phyloP scores from a whole-genome alignment of 2,329 filamentous ascomycete species.

The Epichloe bromicola region DNA sequence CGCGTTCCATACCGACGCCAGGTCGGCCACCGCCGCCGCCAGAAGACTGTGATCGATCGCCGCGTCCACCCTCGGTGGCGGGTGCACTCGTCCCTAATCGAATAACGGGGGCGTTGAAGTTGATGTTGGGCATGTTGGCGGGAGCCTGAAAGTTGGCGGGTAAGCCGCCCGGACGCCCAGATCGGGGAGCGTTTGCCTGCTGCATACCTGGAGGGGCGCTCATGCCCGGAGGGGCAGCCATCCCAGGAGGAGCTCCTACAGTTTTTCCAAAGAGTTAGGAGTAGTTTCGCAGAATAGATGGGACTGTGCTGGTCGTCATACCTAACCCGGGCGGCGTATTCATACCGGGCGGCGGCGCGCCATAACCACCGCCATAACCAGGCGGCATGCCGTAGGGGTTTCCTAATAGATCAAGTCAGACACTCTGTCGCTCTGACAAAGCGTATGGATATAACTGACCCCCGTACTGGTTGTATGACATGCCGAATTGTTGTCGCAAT shows the following conservation, averaged over 20 bases:
- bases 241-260: conserved; percentile 63
- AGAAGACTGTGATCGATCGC: conserved; percentile 20
- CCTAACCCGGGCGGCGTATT: conserved; percentile 72
- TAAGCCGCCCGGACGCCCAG: conserved; percentile 68
- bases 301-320: conserved; percentile 29
- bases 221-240: conserved; percentile 67
- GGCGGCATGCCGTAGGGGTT: conserved; percentile 63
- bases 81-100: conserved; percentile 75
- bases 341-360: conserved; percentile 51
- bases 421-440: not conserved
- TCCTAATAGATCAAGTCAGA: conserved; percentile 9
- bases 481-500: conserved; percentile 14
- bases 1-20: conserved; percentile 49
- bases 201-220: conserved; percentile 70
- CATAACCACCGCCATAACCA: conserved; percentile 53
- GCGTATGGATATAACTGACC: conserved; percentile 21
- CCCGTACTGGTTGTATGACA: conserved; percentile 52
- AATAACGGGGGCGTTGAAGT: conserved; percentile 94
- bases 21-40: conserved; percentile 26
- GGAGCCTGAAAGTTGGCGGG: conserved; percentile 79
- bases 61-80: conserved; percentile 26
- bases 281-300: not conserved
- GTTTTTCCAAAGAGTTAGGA: not conserved
- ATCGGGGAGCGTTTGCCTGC: conserved; percentile 58
- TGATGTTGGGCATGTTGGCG: conserved; percentile 89